Conservation (phyloP, 805 yeast species). For the Groenewaldozyma salmanticensis region DNA sequence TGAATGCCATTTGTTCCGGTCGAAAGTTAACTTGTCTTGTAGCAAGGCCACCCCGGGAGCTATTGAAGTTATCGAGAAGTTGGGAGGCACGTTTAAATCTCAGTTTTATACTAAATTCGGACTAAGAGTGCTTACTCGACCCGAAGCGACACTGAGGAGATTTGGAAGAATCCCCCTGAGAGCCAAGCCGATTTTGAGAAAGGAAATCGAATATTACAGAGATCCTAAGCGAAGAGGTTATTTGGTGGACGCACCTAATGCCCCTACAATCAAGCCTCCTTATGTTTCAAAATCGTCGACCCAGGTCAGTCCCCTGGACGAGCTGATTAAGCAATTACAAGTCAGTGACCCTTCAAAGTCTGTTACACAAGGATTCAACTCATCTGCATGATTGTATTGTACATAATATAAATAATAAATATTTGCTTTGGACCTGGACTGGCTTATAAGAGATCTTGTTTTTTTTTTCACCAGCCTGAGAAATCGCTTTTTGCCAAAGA, state of each 20-base stretch:
- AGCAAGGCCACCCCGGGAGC: constrained; percentile 71
- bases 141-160: constrained; percentile 55
- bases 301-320: constrained; percentile 9
- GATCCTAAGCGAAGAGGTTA: constrained; percentile 69
- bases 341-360: neutral
- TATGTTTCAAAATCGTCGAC: constrained; percentile 9
- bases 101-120: constrained; percentile 59
- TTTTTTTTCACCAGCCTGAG: constrained; percentile 22
- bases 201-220: constrained; percentile 72
- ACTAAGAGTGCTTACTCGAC: constrained; percentile 65
- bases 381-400: neutral
- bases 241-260: constrained; percentile 20
- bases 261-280: constrained; percentile 15
- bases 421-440: too few relatives aligned
- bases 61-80: constrained; percentile 56
- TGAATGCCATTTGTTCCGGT: constrained; percentile 37
- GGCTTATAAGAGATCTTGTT: too few relatives aligned
- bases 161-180: constrained; percentile 75
- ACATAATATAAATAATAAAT: too few relatives aligned
- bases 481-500: constrained; percentile 14
- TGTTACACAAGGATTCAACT: neutral
- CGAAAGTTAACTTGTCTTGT: constrained; percentile 64
- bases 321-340: constrained; percentile 10
- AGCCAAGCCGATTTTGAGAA: constrained; percentile 77
- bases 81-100: constrained; percentile 69